Evolutionary conservation across 768 basidiomycete species (phyloP).

Genomic region (Russula emetica): DNA sequence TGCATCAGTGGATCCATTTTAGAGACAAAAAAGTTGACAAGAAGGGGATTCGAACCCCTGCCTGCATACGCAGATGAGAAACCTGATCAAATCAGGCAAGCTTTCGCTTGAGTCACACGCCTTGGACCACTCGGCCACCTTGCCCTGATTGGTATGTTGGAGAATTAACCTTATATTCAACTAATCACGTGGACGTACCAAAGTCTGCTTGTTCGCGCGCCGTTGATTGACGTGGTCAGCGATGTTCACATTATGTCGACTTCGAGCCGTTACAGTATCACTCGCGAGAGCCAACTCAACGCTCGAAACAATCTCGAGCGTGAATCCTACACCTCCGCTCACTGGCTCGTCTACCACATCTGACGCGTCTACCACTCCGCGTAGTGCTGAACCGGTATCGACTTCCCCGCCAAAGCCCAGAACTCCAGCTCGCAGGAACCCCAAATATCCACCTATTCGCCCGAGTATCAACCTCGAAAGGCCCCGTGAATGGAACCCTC

Average conservation of each 20-base stretch:
- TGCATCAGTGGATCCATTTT: background rate
- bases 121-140: slow-evolving; percentile 35
- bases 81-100: slow-evolving; percentile 29
- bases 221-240: background rate
- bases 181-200: background rate
- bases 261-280: slow-evolving; percentile 14
- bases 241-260: slow-evolving; percentile 24
- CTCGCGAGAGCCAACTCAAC: slow-evolving; percentile 24
- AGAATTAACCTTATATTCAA: too few relatives aligned
- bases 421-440: slow-evolving; percentile 19
- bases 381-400: background rate
- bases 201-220: too few relatives aligned
- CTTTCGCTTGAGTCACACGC: slow-evolving; percentile 34
- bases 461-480: slow-evolving; percentile 48
- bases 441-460: slow-evolving; percentile 36
- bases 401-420: background rate
- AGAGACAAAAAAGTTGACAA: slow-evolving; percentile 26
- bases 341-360: slow-evolving; percentile 4
- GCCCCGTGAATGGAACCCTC: slow-evolving; percentile 61
- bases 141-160: slow-evolving; percentile 1
- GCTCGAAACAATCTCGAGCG: slow-evolving; percentile 2
- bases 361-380: background rate
- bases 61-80: slow-evolving; percentile 33
- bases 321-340: slow-evolving; percentile 3
- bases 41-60: slow-evolving; percentile 34